Evolutionary conservation across 2,329 filamentous ascomycete species (phyloP), one percentile per base, ranked within the genome.

Genomic region (Fusarium sp.): DNA sequence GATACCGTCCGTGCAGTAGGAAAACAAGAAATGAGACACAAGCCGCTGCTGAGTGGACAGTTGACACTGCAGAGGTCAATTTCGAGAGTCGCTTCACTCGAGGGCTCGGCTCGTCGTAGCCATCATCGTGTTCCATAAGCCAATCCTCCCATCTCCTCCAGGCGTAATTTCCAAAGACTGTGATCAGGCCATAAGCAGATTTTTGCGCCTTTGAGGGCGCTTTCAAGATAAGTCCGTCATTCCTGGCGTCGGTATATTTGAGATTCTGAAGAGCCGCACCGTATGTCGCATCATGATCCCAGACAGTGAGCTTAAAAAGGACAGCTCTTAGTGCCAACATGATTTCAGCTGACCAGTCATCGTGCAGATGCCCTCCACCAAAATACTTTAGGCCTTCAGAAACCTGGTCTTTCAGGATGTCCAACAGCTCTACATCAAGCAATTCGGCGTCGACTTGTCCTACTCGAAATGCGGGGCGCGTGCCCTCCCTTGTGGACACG

Each of bases 381-480:
- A 94, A 91, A 79, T 97, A 96, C 77, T 94, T 97, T 62, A 98
- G 83, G 14, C 90, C 96, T 71, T 98, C 93, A 71, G 90, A 91
- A 31, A 96, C 93, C 80, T 99, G 95, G 8, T 87, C 89, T 77
- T 92, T 94, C 62, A 99, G 84, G 70, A 98, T 85, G n/a, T 89
- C 88, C 25, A 98, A 85, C 46, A 99, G 85, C 82, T 98, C 96
- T 77, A 97, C 93, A 79, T 99, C 96, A 19, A 99, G 86, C 51
- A 99, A 84, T 79, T 98, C 96, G 39, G 96, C 94, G 79, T 99
- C 96, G 44, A 98, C 93, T 81, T 99, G 96, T 28, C 95, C 94
- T 28, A 99, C 96, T 56, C 96, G 90, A 79, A 97, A 98, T 13
- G 93, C 91, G 7, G 96, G 95, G 18, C 89, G 85, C 25, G 92